Evolutionary conservation across 1,139 yeast genomes (phyloP).

Genomic region (Debaryomycetaceae sp.): DNA sequence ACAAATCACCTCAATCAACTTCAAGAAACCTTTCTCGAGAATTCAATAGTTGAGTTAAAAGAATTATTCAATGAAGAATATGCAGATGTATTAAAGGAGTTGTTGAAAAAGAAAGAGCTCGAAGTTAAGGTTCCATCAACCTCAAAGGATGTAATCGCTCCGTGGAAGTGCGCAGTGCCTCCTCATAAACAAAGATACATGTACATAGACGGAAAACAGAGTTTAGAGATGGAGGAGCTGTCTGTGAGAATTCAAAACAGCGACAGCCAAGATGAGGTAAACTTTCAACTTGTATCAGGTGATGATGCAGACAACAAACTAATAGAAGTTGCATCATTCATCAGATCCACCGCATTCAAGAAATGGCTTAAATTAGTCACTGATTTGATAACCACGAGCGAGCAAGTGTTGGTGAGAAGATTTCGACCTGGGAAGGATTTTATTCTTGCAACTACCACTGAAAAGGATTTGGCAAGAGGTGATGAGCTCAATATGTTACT

Average conservation of each 20-base stretch:
- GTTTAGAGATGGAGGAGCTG: constrained; percentile 22
- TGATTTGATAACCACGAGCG: constrained; percentile 59
- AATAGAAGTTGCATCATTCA: constrained; percentile 53
- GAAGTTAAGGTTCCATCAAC: constrained; percentile 57
- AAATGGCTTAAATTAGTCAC: constrained; percentile 71
- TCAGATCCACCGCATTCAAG: constrained; percentile 59
- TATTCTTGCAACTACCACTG: constrained; percentile 80
- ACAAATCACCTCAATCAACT: constrained; percentile 22
- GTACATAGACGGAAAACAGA: constrained; percentile 68
- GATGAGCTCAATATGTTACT: constrained; percentile 49
- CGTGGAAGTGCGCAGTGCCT: constrained; percentile 92
- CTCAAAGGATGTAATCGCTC: constrained; percentile 54
- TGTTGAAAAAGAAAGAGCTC: constrained; percentile 51
- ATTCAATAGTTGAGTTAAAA: constrained; percentile 66
- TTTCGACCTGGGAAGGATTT: constrained; percentile 96
- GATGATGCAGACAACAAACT: constrained; percentile 29
- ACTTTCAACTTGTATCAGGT: constrained; percentile 34
- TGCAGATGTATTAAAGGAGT: constrained; percentile 43
- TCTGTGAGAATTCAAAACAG: constrained; percentile 24
- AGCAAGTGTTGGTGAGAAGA: constrained; percentile 71
- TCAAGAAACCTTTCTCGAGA: constrained; percentile 53
- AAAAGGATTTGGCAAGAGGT: constrained; percentile 36
- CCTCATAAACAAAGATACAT: constrained; percentile 89
- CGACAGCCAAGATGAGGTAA: constrained; percentile 50
- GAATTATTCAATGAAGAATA: constrained; percentile 59